Base-by-base conservation (phyloP, 108 stramenopile genomes). In the Cyclotella distinguenda region DNA sequence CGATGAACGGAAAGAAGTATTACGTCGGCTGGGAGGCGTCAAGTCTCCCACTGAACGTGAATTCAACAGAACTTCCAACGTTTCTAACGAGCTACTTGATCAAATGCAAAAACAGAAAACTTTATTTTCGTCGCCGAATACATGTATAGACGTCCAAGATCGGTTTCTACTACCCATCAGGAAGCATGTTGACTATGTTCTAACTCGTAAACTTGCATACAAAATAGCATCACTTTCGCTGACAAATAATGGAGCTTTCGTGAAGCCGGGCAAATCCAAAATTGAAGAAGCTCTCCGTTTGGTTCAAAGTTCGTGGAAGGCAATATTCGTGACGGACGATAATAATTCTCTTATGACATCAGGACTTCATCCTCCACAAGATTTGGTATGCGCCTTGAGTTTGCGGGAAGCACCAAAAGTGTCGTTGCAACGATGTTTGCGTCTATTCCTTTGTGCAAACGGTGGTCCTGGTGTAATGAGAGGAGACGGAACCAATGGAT, bases 81-180 rank as follows among this genome's bases (percentile, higher is more conserved):
- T 16, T 21, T 56, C 66, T 25, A 93, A 93, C 61, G 64, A 83
- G 33, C 81, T 93, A 30, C 77, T 85, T 77, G 80, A 72, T 58
- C 91, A 93, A 64, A 93, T 93, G 88, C 72, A 76, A 46, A 78
- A 74, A 33, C 91, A 93, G 66, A 57, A 84, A 60, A 78, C 88
- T 50, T 47, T 23, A 3, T 39, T 16, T 23, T 75, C 47, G 15
- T 26, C 26, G 39, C 8, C 16, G 8, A 33, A 46, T 12, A 36
- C 16, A 36, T 35, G 16, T 54, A 34, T 0, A 60, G 7, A 23
- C 19, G 0, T 6, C 23, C 32, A 15, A 55, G 61, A 63, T 19
- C 19, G 45, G 10, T n/a, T 19, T 9, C 33, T 87, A 0, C 77
- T 89, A 9, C 91, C 88, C 0, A 88, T 92, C 5, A 48, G 62